phyloP scores from a whole-genome alignment of 352 stramenopile species.

The Globisporangium acanthophoron region DNA sequence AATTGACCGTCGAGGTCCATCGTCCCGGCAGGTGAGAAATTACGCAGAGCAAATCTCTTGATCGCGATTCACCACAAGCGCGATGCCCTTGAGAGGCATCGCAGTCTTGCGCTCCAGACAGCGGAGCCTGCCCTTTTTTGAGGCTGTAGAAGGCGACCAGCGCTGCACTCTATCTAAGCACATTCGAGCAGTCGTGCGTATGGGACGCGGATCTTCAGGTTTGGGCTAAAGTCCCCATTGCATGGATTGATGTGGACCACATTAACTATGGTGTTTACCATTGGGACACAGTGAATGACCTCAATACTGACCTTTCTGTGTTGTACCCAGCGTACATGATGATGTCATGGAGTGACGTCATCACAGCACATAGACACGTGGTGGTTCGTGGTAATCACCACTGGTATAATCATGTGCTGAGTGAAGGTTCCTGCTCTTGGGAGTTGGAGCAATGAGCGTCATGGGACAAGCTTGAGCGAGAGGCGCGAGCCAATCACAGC shows the following conservation, averaged over 20 bases:
- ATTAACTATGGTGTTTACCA: background rate
- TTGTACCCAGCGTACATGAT: no score
- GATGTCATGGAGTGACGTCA: background rate
- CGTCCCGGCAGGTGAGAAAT: conserved; percentile 46
- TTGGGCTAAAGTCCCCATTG: no score
- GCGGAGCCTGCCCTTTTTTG: conserved; percentile 12
- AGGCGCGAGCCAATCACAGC: background rate
- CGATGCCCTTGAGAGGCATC: background rate
- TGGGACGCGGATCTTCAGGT: conserved; percentile 1
- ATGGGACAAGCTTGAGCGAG: background rate
- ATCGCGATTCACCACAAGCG: conserved; percentile 70
- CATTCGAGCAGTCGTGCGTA: background rate
- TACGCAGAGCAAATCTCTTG: conserved; percentile 80
- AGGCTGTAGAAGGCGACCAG: background rate
- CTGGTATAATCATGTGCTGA: background rate
- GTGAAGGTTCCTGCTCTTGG: background rate
- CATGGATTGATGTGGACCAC: no score
- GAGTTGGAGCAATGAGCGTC: background rate
- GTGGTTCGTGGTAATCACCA: conserved; percentile 6
- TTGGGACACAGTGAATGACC: background rate
- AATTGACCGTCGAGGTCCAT: conserved; percentile 38
- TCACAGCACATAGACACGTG: background rate
- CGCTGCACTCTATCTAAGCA: background rate
- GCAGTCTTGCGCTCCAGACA: background rate
- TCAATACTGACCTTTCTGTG: no score